Conservation (phyloP, 345 rosid genomes). For the Euphorbia peplus region DNA sequence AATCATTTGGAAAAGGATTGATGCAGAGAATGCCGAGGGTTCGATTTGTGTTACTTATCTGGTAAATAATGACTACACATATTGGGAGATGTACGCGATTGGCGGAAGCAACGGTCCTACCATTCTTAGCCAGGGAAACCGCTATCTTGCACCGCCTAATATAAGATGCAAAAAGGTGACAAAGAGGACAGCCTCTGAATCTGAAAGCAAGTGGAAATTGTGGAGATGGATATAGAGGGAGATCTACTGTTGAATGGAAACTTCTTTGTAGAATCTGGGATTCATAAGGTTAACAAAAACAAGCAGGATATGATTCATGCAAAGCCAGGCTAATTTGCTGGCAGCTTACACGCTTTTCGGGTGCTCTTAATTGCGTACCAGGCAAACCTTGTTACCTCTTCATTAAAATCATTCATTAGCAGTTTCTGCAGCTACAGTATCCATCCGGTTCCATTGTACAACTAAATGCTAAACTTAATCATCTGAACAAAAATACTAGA, state of each 20-base stretch:
- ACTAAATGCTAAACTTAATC: no score
- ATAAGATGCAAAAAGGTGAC: conserved; percentile 52
- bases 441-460: no score
- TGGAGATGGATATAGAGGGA: conserved; percentile 70
- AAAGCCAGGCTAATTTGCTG: conserved; percentile 44
- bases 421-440: no score
- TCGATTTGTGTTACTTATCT: conserved; percentile 38
- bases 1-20: conserved; percentile 30
- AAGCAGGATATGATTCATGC: conserved; percentile 34
- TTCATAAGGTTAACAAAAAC: conserved; percentile 8
- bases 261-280: conserved; percentile 59
- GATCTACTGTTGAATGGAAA: conserved; percentile 69
- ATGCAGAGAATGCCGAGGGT: conserved; percentile 49
- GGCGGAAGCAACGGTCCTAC: conserved; percentile 48
- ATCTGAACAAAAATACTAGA: no score
- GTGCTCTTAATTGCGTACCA: conserved; percentile 41
- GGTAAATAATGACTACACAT: conserved; percentile 43
- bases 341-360: conserved; percentile 47
- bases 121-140: conserved; percentile 54
- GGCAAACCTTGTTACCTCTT: background rate
- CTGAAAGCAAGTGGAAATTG: conserved; percentile 39
- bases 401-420: no score
- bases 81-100: conserved; percentile 55
- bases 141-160: conserved; percentile 39
- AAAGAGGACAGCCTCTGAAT: conserved; percentile 43